Evolutionary conservation across 2,329 filamentous ascomycete species (phyloP).

Genomic region (Pseudocercospora crystallina): DNA sequence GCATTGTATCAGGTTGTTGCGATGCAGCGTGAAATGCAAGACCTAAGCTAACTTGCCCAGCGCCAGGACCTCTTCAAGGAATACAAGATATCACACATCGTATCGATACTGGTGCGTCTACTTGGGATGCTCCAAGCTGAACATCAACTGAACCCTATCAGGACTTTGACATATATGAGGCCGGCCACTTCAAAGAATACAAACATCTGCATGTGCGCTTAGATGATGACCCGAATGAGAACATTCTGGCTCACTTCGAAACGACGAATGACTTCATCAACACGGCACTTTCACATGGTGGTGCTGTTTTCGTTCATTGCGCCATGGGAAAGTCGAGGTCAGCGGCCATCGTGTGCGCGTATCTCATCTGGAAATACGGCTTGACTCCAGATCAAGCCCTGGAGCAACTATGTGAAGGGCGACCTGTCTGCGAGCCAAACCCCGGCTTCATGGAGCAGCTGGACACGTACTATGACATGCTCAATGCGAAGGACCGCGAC

Average conservation of each 20-base stretch:
- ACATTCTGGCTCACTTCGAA: constrained; percentile 78
- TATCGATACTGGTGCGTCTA: constrained; percentile 63
- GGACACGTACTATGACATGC: constrained; percentile 80
- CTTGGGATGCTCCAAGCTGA: too few species aligned
- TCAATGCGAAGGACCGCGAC: constrained; percentile 24
- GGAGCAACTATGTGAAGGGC: constrained; percentile 64
- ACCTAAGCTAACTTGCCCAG: too few species aligned
- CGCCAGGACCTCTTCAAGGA: constrained; percentile 62
- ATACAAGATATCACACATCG: constrained; percentile 78
- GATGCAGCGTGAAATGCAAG: too few species aligned
- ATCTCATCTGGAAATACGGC: constrained; percentile 64
- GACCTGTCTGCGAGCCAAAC: constrained; percentile 85
- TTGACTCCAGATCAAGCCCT: constrained; percentile 64
- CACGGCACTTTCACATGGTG: constrained; percentile 61
- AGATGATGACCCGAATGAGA: constrained; percentile 84
- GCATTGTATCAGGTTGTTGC: constrained; percentile 39
- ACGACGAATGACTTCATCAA: constrained; percentile 73
- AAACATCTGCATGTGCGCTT: constrained; percentile 76
- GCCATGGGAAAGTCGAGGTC: constrained; percentile 95
- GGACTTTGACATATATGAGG: constrained; percentile 59
- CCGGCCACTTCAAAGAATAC: constrained; percentile 52
- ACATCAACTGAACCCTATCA: not conserved
- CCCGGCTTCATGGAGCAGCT: constrained; percentile 86
- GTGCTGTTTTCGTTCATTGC: constrained; percentile 69
- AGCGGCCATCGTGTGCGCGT: constrained; percentile 78